Conservation (phyloP, 192 early-diverging fungal species). For the Coemansia interrupta region DNA sequence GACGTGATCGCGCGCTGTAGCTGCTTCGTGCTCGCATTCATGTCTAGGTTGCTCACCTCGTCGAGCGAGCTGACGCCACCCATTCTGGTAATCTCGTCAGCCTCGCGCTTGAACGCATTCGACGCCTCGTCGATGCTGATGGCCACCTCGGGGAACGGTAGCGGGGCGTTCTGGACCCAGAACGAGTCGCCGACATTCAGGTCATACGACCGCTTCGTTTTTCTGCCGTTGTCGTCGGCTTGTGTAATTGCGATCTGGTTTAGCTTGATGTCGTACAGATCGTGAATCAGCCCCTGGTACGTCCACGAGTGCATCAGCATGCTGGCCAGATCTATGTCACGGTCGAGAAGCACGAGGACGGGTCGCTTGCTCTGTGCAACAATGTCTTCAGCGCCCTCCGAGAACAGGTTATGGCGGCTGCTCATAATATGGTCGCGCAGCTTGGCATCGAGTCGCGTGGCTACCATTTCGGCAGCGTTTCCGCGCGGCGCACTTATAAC, state of each 20-base stretch:
- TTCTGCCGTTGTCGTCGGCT: slow-evolving; percentile 62
- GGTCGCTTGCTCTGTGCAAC: slow-evolving; percentile 60
- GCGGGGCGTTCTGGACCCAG: slow-evolving; percentile 87
- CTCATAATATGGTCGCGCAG: slow-evolving; percentile 92
- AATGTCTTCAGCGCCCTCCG: slow-evolving; percentile 50
- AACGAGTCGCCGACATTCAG: slow-evolving; percentile 88
- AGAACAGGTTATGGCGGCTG: slow-evolving; percentile 79
- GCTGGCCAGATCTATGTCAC: slow-evolving; percentile 84
- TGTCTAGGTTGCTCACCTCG: slow-evolving; percentile 56
- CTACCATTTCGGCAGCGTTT: slow-evolving; percentile 91
- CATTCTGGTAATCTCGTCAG: slow-evolving; percentile 83
- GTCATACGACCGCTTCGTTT: slow-evolving; percentile 74
- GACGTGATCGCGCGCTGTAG: slow-evolving; percentile 86
- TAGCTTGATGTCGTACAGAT: slow-evolving; percentile 88
- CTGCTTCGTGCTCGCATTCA: slow-evolving; percentile 78
- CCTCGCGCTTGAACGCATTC: slow-evolving; percentile 92
- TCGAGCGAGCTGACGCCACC: slow-evolving; percentile 76
- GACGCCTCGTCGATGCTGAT: slow-evolving; percentile 92
- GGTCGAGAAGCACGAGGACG: slow-evolving; percentile 86
- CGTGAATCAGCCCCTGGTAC: slow-evolving; percentile 94
- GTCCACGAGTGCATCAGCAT: slow-evolving; percentile 98
- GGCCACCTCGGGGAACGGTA: slow-evolving; percentile 95
- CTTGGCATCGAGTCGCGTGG: slow-evolving; percentile 80
- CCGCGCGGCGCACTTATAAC: slow-evolving; percentile 87
- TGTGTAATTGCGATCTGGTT: slow-evolving; percentile 70